Percentiles rank a stretch among this genome's conserved stretches.
These are phyloP conservation scores for Metschnikowia dekortorum DNA, from an alignment of 805 yeast genomes.

Conservation along the genomic window DNA sequence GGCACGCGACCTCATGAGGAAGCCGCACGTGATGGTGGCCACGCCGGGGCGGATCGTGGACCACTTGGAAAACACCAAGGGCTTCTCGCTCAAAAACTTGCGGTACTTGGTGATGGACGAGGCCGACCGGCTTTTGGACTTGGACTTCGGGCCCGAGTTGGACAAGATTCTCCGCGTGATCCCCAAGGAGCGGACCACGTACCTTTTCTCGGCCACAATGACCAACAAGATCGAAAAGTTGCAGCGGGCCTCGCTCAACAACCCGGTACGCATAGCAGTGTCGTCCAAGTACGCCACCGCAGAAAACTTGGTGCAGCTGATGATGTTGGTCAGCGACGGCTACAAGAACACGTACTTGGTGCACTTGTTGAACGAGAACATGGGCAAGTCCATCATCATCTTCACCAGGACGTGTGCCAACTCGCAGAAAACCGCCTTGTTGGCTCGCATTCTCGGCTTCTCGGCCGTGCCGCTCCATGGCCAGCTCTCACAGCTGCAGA, in stretches of 20 bases:
- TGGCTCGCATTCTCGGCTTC: slow-evolving; percentile 78
- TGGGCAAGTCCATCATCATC: slow-evolving; percentile 83
- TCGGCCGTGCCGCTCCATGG: slow-evolving; percentile 93
- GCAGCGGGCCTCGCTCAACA: slow-evolving; percentile 84
- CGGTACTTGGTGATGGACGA: slow-evolving; percentile 91
- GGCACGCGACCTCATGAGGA: slow-evolving; percentile 86
- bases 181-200: slow-evolving; percentile 80
- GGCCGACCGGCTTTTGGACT: slow-evolving; percentile 91
- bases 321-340: slow-evolving; percentile 90
- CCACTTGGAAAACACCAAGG: slow-evolving; percentile 88
- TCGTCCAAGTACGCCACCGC: slow-evolving; percentile 88
- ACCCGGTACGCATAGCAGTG: slow-evolving; percentile 90
- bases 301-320: slow-evolving; percentile 82
- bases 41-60: slow-evolving; percentile 95
- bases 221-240: slow-evolving; percentile 91
- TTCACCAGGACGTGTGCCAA: slow-evolving; percentile 95
- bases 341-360: slow-evolving; percentile 85
- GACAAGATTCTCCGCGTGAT: slow-evolving; percentile 80
- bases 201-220: slow-evolving; percentile 93
- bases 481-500: slow-evolving; percentile 77
- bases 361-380: slow-evolving; percentile 72
- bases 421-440: slow-evolving; percentile 81
- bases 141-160: slow-evolving; percentile 94
- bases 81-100: slow-evolving; percentile 73
- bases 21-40: slow-evolving; percentile 92